A percentile compares a stretch with the other conserved stretches of the same genome.
phyloP scores from a whole-genome alignment of 2,329 filamentous ascomycete genomes.

The Talaromyces pinophilus region DNA sequence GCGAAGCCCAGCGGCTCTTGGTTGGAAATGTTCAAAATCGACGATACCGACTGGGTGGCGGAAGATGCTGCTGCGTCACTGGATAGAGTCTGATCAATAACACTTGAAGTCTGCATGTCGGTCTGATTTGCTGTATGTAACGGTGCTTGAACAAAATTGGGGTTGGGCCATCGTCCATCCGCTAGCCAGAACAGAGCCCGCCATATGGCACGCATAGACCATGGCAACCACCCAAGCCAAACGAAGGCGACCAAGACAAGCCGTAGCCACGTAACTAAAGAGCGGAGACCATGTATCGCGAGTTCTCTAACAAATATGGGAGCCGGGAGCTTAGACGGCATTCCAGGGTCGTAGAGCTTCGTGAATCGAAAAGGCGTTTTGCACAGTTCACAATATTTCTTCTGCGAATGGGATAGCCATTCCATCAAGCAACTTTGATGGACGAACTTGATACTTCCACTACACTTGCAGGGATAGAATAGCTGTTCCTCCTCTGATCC shows the following conservation, averaged over 20 bases:
- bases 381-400: conserved; percentile 99
- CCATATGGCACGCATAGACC: conserved; percentile 89
- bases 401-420: conserved; percentile 97
- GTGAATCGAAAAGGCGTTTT: conserved; percentile 98
- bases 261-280: conserved; percentile 75
- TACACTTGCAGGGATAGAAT: conserved; percentile 98
- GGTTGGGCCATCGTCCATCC: conserved; percentile 66
- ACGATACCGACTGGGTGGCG: conserved; percentile 36
- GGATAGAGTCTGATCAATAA: conserved; percentile 27
- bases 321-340: conserved; percentile 81
- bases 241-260: conserved; percentile 77
- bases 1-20: conserved; percentile 50
- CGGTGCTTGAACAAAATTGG: conserved; percentile 29
- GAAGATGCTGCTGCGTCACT: conserved; percentile 31
- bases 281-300: conserved; percentile 68
- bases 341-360: conserved; percentile 91
- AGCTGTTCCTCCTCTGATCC: conserved; percentile 78
- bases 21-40: conserved; percentile 44
- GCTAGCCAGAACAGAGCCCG: conserved; percentile 92
- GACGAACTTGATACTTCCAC: conserved; percentile 96
- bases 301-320: conserved; percentile 80
- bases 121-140: conserved; percentile 25
- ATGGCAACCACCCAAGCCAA: conserved; percentile 87
- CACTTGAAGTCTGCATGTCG: conserved; percentile 30
- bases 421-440: conserved; percentile 98